A percentile compares a stretch with the other conserved stretches of the same genome.
These are phyloP conservation scores for Annona cherimola DNA, from an alignment of 164 flowering plant genomes.

Conservation along the genomic window DNA sequence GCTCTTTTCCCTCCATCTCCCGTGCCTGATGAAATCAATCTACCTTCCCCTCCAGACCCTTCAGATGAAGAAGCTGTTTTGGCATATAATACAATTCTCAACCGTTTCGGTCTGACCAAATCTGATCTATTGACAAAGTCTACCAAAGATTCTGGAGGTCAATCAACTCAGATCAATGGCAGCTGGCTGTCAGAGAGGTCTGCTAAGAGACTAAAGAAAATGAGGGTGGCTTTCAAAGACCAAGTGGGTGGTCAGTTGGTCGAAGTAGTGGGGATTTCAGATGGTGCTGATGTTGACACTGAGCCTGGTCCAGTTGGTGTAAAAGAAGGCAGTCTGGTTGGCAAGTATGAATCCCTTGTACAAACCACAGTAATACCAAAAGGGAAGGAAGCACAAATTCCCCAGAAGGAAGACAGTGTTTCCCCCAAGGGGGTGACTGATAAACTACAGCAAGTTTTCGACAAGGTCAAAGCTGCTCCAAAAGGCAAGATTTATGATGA, in stretches of 20 bases:
- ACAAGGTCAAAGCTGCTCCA: slow-evolving; percentile 66
- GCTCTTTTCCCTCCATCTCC: slow-evolving; percentile 83
- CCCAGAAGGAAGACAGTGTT: slow-evolving; percentile 35
- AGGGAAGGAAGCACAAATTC: slow-evolving; percentile 48
- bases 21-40: slow-evolving; percentile 47
- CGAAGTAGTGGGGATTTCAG: slow-evolving; percentile 89
- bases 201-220: slow-evolving; percentile 53
- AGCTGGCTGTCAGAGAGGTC: slow-evolving; percentile 34
- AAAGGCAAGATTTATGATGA: slow-evolving; percentile 80
- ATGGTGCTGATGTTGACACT: slow-evolving; percentile 91
- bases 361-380: slow-evolving; percentile 84
- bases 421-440: slow-evolving; percentile 69
- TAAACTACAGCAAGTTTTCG: slow-evolving; percentile 65
- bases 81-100: slow-evolving; percentile 74
- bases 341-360: slow-evolving; percentile 92
- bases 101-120: slow-evolving; percentile 61
- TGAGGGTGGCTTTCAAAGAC: slow-evolving; percentile 77
- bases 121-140: slow-evolving; percentile 26
- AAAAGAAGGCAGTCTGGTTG: slow-evolving; percentile 94
- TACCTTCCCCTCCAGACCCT: slow-evolving; percentile 90
- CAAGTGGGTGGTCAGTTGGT: slow-evolving; percentile 86
- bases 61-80: slow-evolving; percentile 91
- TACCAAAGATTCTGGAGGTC: slow-evolving; percentile 9
- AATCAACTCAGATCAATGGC: slow-evolving; percentile 24
- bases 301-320: slow-evolving; percentile 96